Evolutionary conservation across 2,329 filamentous ascomycete species (phyloP), one percentile per base, ranked within the genome.

Genomic region (Cladosporium oxysporum): DNA sequence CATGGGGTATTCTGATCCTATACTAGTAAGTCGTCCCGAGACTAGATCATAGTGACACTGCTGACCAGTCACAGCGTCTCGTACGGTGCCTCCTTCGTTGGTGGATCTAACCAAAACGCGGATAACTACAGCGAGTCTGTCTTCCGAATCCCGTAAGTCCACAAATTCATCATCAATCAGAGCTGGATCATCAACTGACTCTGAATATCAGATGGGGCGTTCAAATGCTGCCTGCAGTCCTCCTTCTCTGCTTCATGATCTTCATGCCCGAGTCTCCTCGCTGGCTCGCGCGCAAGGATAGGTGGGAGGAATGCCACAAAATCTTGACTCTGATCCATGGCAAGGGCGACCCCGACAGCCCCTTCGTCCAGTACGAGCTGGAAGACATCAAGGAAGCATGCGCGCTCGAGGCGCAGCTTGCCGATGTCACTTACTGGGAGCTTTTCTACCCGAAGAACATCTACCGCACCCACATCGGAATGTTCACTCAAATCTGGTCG

Each of bases 401-500:
- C 71, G 88, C 91, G 58, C 90, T 93, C 68, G 91, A 93, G 76
- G 84, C 86, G n/a, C 79, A 82, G 31, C 90, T 91, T 73, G 80
- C 86, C 11, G 84, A 92, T 69, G 89, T 91, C n/a, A 86, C 85
- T 6, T 91, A 90, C 74, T 70, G 86, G 3, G 90, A 93, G 73
- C 83, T 94, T 0, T 84, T 94, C 78, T 85, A 84, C 71, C 90
- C 90, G 1, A 80, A 80, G 21, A 91, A 91, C 87, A 81, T 91
- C 73, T 89, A 91, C 78, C 84, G 90, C 28, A 90, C 57, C 14
- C 79, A 87, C 69, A 87, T 90, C 68, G 90, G 88, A 70, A 74
- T 91, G 61, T 91, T 90, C 74, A 89, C 83, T 1, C 90, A 92
- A 78, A 88, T 91, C 70, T 90, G 89, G 90, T 87, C 84, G 14